Conservation (phyloP, 2,329 filamentous ascomycete genomes). For the Neurospora crassa region DNA sequence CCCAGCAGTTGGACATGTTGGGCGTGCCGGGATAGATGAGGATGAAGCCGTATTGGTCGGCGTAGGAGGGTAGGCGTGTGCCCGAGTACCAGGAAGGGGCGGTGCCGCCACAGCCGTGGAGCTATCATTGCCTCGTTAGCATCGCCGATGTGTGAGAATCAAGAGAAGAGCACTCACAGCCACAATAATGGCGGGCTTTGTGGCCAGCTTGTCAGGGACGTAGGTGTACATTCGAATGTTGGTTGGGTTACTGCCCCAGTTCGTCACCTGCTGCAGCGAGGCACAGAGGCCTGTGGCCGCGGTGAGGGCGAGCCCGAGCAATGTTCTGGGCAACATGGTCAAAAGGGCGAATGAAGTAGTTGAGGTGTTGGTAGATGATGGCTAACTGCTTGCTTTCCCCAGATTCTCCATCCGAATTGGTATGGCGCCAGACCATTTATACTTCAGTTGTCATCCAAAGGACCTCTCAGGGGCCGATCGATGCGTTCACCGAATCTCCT, state of each 20-base stretch:
- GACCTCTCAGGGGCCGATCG: background rate
- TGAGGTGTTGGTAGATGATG: background rate
- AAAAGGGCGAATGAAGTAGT: background rate
- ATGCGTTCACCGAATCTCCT: background rate
- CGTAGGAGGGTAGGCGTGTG: constrained; percentile 32
- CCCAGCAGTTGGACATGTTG: constrained; percentile 38
- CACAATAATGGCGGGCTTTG: constrained; percentile 35
- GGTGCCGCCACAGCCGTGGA: constrained; percentile 37
- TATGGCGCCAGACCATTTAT: background rate
- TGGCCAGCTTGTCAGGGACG: constrained; percentile 21
- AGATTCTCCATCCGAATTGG: background rate
- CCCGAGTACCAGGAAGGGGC: constrained; percentile 30
- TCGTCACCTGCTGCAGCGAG: constrained; percentile 16
- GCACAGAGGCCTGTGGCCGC: constrained; percentile 12
- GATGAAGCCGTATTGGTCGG: constrained; percentile 21
- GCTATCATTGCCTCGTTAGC: constrained; percentile 9
- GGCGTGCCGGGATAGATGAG: constrained; percentile 41
- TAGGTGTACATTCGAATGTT: constrained; percentile 33
- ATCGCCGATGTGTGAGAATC: background rate
- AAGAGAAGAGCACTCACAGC: constrained; percentile 19
- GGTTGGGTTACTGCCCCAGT: constrained; percentile 25
- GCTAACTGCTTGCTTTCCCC: background rate
- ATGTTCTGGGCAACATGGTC: constrained; percentile 9
- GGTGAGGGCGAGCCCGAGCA: constrained; percentile 11
- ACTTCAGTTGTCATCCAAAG: background rate